These are phyloP conservation scores for Penicillium manginii DNA, from an alignment of 495 filamentous ascomycete species.

Conservation along the genomic window DNA sequence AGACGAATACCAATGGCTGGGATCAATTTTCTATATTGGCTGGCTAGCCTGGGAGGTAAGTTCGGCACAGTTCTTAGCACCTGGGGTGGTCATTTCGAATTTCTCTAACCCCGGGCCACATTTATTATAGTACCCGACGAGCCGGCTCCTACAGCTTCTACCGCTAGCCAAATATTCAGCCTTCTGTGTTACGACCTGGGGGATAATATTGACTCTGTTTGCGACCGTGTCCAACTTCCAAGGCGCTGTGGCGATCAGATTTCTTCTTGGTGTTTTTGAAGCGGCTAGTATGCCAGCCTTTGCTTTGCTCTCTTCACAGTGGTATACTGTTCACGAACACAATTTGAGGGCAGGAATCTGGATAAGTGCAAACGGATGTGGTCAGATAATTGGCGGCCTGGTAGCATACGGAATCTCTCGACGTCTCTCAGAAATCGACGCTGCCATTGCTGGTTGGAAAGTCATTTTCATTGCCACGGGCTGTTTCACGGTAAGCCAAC, in stretches of 20 bases:
- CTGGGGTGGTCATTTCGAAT: not conserved
- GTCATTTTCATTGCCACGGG: slow-evolving; percentile 67
- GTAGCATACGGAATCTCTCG: slow-evolving; percentile 64
- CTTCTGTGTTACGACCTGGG: slow-evolving; percentile 57
- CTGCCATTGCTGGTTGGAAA: slow-evolving; percentile 61
- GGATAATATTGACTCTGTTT: slow-evolving; percentile 50
- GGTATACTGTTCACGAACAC: slow-evolving; percentile 61
- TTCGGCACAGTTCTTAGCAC: not conserved
- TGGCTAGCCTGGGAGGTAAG: slow-evolving; percentile 54
- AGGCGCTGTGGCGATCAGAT: slow-evolving; percentile 53
- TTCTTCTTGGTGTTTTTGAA: slow-evolving; percentile 60
- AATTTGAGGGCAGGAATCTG: slow-evolving; percentile 55
- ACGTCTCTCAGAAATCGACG: slow-evolving; percentile 48
- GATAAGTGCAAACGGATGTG: slow-evolving; percentile 62
- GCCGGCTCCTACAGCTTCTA: slow-evolving; percentile 55
- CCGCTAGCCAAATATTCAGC: slow-evolving; percentile 60
- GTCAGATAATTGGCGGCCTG: slow-evolving; percentile 59
- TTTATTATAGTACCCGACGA: slow-evolving; percentile 52
- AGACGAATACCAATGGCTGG: slow-evolving; percentile 52
- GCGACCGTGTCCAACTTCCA: slow-evolving; percentile 45
- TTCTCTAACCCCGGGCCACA: not conserved
- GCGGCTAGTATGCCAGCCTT: slow-evolving; percentile 61
- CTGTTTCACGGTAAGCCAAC: slow-evolving; percentile 50
- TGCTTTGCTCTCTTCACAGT: slow-evolving; percentile 57
- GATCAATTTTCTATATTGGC: slow-evolving; percentile 60